A percentile compares a stretch with the other conserved stretches of the same genome.
Evolutionary conservation across 73 alveolate genomes (phyloP).

Genomic region (Effrenium voratum): DNA sequence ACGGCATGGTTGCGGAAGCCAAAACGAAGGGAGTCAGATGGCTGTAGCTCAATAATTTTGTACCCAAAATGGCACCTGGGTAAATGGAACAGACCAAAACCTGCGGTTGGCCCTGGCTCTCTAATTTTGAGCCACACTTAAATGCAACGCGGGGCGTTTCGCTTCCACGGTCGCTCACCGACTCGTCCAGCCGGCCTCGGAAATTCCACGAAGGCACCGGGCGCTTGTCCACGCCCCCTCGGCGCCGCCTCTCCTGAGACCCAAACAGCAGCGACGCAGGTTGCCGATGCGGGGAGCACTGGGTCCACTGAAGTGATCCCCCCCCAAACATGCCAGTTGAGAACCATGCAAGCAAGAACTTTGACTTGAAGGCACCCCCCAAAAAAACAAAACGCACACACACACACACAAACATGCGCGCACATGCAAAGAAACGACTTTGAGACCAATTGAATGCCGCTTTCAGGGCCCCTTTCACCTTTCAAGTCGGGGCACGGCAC

Average conservation of each 20-base stretch:
- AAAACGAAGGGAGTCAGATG: neutral
- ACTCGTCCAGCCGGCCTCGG: neutral
- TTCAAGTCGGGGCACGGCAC: constrained; percentile 14
- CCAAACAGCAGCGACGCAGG: too few relatives aligned
- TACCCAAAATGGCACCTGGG: neutral
- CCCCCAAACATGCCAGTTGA: too few relatives aligned
- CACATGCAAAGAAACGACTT: too few relatives aligned
- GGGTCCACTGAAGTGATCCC: too few relatives aligned
- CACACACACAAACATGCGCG: too few relatives aligned
- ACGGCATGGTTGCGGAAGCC: neutral
- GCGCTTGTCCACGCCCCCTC: constrained; percentile 72
- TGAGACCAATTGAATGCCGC: neutral
- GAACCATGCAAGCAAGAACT: too few relatives aligned
- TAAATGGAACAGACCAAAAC: neutral
- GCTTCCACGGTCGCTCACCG: neutral
- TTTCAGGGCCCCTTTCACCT: neutral
- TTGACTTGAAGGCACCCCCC: too few relatives aligned
- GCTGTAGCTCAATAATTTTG: neutral
- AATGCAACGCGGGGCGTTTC: neutral
- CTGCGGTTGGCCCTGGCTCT: neutral
- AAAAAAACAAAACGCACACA: too few relatives aligned
- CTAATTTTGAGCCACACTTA: neutral
- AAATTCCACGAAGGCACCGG: constrained; percentile 87
- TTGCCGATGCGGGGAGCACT: too few relatives aligned
- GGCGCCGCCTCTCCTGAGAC: constrained; percentile 84